Conservation (phyloP, 352 stramenopile genomes). For the Pythium monospermum region DNA sequence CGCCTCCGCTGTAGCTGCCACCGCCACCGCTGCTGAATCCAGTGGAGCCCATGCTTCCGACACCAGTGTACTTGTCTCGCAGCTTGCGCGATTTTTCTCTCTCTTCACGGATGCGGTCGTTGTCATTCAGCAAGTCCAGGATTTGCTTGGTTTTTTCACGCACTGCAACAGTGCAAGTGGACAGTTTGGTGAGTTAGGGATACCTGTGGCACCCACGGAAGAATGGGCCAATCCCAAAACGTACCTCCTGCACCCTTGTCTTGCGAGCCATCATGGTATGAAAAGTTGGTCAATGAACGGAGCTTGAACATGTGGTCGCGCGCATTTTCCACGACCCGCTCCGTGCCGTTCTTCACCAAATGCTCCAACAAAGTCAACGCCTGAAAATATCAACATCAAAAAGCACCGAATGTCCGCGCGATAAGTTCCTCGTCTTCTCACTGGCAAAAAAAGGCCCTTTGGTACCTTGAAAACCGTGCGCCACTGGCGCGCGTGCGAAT, state of each 20-base stretch:
- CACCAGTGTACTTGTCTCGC: conserved; percentile 87
- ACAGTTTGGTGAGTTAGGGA: too few relatives aligned
- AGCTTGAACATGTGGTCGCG: conserved; percentile 93
- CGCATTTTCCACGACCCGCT: conserved; percentile 97
- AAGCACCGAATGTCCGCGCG: conserved; percentile 30
- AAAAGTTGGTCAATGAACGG: conserved; percentile 82
- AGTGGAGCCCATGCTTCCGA: too few relatives aligned
- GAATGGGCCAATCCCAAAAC: too few relatives aligned
- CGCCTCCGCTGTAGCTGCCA: conserved; percentile 26
- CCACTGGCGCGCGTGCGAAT: conserved; percentile 90
- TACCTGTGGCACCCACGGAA: too few relatives aligned
- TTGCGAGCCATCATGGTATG: conserved; percentile 81
- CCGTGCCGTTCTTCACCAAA: conserved; percentile 97
- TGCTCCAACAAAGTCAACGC: conserved; percentile 94
- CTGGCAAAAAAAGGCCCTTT: neutral
- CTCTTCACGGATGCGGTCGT: conserved; percentile 84
- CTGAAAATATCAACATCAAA: conserved; percentile 14
- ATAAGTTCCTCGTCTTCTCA: neutral
- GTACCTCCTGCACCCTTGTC: conserved; percentile 82
- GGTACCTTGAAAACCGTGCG: conserved; percentile 95
- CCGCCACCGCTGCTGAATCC: conserved; percentile 33
- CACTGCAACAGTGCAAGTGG: too few relatives aligned
- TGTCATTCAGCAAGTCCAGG: conserved; percentile 85
- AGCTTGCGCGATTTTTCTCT: conserved; percentile 81
- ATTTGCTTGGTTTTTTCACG: conserved; percentile 89